Conservation (phyloP, 2,329 filamentous ascomycete genomes). For the Xylariales sp. region DNA sequence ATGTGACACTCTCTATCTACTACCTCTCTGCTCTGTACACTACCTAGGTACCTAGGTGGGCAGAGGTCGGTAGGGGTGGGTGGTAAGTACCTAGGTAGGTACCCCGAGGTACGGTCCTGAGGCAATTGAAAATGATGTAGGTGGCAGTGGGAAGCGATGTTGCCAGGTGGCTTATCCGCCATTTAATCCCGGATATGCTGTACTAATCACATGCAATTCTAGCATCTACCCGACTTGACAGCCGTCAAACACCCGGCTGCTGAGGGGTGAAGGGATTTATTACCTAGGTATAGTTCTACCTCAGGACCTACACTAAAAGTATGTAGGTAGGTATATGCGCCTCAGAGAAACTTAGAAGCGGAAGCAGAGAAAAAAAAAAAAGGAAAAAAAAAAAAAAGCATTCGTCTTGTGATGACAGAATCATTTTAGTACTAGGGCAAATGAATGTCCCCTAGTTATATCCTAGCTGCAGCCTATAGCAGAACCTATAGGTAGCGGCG, state of each 20-base stretch:
- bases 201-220: constrained; percentile 39
- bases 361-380: neutral
- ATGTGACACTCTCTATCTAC: constrained; percentile 18
- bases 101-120: too few relatives aligned
- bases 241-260: constrained; percentile 7
- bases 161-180: constrained; percentile 46
- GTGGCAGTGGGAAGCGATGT: constrained; percentile 26
- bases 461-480: neutral
- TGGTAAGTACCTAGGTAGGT: too few relatives aligned
- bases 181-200: neutral
- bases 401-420: constrained; percentile 28
- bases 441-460: neutral
- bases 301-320: neutral
- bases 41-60: too few relatives aligned
- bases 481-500: neutral
- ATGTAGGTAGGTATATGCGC: neutral
- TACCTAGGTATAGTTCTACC: too few relatives aligned
- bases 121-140: constrained; percentile 17
- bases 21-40: neutral
- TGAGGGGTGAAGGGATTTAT: neutral
- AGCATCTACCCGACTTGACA: constrained; percentile 22
- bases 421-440: constrained; percentile 35
- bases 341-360: neutral
- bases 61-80: too few relatives aligned
- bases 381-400: constrained; percentile 21